Base-by-base conservation (phyloP, 2,329 filamentous ascomycete species). In the Alternaria atra region DNA sequence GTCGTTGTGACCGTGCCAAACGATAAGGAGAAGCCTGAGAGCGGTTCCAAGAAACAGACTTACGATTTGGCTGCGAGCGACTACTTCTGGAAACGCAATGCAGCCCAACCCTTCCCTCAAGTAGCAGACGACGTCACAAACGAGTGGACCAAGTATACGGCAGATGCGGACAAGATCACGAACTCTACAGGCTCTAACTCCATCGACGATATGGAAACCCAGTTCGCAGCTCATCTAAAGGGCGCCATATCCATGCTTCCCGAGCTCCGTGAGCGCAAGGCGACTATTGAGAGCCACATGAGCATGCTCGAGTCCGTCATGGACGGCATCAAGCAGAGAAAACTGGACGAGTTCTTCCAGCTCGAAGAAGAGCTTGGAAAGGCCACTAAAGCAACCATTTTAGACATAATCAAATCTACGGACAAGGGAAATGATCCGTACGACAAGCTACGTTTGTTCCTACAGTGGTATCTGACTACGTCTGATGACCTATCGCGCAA, bases 11-110 rank as follows among this genome's bases (percentile, higher is more conserved):
- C 97, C 75, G 89, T 90, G 0, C 90, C 92, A 5, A 83, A 89
- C 8, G 94, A 98, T 64, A 92, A 96, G 65, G 84, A 85, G 39
- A 90, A 92, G 66, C 89, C 90, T 0, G 83, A 86, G 29, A 94
- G 90, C 75, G 91, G 91, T 0, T 86, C 84, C n/a, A 89, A 89
- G 1, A 97, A 95, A 78, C 94, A 94, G 77, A 87, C 91, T 0
- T 99, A 98, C 74, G 95, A 99, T 73, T 83, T 99, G 40, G 94
- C 88, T 32, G 86, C 92, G 30, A 95, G 88, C 66, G 95, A 99
- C 79, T 98, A 96, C 79, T 99, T 99, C 82, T 99, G 95, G 95
- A 87, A 90, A 63, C 93, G 93, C 77, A 98, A 99, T 77, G 92
- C 95, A 1, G 88, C 91, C 7, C 85, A 47, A n/a, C 58, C 58